phyloP scores from a whole-genome alignment of 805 yeast species.

The Kuraishia borneana region DNA sequence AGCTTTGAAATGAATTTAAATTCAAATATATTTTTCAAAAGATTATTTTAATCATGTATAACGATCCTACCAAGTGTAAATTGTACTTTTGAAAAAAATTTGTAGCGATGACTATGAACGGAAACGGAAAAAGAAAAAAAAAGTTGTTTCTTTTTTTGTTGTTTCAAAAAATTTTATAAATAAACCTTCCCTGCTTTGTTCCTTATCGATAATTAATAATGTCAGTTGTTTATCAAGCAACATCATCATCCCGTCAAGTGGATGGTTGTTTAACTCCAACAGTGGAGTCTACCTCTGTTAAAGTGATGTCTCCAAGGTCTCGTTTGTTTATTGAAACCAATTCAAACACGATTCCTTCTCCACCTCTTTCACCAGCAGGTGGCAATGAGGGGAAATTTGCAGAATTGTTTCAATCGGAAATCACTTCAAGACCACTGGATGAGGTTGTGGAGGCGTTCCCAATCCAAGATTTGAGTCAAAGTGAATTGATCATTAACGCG shows the following conservation, averaged over 20 bases:
- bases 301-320: neutral
- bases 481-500: constrained; percentile 38
- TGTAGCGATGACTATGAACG: neutral
- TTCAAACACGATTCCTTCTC: constrained; percentile 21
- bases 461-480: constrained; percentile 32
- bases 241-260: constrained; percentile 3
- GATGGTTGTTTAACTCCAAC: constrained; percentile 3
- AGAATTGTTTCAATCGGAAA: constrained; percentile 11
- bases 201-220: neutral
- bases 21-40: too few species aligned
- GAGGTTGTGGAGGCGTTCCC: constrained; percentile 24
- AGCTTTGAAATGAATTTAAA: too few species aligned
- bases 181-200: neutral
- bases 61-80: too few species aligned
- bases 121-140: neutral
- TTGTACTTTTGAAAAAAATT: too few species aligned
- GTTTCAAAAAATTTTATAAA: neutral
- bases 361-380: constrained; percentile 24
- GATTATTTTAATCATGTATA: too few species aligned
- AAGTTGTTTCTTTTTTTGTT: neutral
- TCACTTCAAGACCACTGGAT: constrained; percentile 4
- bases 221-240: constrained; percentile 1
- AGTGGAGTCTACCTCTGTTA: neutral
- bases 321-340: neutral
- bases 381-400: constrained; percentile 16